Base-by-base conservation (phyloP, 2,329 filamentous ascomycete genomes). In the Cladorrhinum sp. region DNA sequence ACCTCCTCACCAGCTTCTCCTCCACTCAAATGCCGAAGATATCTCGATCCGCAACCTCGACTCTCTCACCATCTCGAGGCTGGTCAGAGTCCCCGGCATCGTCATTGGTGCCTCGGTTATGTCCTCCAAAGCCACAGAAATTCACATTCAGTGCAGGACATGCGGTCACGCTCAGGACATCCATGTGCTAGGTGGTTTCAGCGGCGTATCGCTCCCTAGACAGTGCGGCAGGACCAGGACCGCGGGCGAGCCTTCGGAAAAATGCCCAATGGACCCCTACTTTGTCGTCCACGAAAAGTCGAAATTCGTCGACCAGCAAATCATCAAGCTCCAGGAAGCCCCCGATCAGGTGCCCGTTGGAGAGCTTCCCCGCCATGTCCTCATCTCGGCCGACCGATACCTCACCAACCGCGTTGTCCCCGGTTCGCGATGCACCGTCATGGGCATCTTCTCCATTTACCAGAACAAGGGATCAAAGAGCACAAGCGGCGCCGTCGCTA, bases 401-500 rank as follows among this genome's bases (percentile, higher is more conserved):
- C 80, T 99, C 52, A 95, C 94, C 10, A 99, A 99, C 73, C 86
- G 92, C 56, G 95, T 99, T 2, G 93, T 99, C 2, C 95, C 95
- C 5, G 95, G 95, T 28, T 96, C 94, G 55, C 85, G 94, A 73
- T 99, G 95, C 74, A 96, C 92, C 2, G 84, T 99, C 18, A 98
- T 95, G 85, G 95, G 95, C 20, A 92, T 99, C 33, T 99, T 97
- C 79, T 97, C 94, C 28, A 98, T 98, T 71, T 99, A 97, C 75
- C 92, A 97, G 74, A 90, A 89, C 68, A 98, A 98, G 75, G 90
- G 88, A 46, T 89, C 86, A 48, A 96, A 93, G 75, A 90, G 88
- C 68, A 86, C 83, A 1, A 88, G 87, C 57, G 89, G 89, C 1
- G 95, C 95, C 1, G 93, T 98, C 2, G 95, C 95, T 8, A 97